Conservation (phyloP, 2,329 filamentous ascomycete genomes). For the Blastomyces parvus region DNA sequence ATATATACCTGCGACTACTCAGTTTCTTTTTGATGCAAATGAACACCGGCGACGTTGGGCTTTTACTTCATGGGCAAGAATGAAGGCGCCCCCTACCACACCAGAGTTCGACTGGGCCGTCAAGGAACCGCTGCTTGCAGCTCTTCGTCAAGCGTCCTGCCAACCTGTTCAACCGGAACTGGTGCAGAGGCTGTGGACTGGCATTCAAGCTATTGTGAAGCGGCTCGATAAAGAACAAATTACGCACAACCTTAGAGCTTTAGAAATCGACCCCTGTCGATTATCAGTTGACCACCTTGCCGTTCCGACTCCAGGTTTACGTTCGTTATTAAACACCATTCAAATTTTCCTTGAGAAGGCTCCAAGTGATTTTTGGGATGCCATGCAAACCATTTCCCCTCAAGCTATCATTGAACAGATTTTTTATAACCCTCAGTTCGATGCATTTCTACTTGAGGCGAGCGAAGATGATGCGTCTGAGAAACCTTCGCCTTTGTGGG, state of each 20-base stretch:
- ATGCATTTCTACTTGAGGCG: conserved; percentile 45
- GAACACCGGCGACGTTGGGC: conserved; percentile 58
- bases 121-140: conserved; percentile 58
- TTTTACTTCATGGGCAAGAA: conserved; percentile 55
- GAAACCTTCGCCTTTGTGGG: conserved; percentile 45
- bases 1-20: conserved; percentile 71
- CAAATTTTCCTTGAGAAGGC: conserved; percentile 64
- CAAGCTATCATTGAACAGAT: conserved; percentile 75
- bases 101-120: conserved; percentile 84
- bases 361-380: conserved; percentile 75
- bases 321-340: conserved; percentile 61
- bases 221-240: conserved; percentile 65
- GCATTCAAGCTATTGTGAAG: conserved; percentile 62
- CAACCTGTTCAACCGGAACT: conserved; percentile 43
- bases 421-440: conserved; percentile 61
- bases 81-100: conserved; percentile 54
- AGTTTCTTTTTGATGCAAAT: conserved; percentile 72
- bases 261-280: conserved; percentile 61
- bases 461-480: conserved; percentile 45
- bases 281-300: conserved; percentile 57
- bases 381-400: conserved; percentile 70
- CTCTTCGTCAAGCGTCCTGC: conserved; percentile 54
- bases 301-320: conserved; percentile 52
- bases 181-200: conserved; percentile 70
- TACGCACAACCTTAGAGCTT: conserved; percentile 63